Evolutionary conservation across 23 red algal genomes (phyloP), one percentile per base, ranked within the genome.

Genomic region (Gracilaria vermiculophylla): DNA sequence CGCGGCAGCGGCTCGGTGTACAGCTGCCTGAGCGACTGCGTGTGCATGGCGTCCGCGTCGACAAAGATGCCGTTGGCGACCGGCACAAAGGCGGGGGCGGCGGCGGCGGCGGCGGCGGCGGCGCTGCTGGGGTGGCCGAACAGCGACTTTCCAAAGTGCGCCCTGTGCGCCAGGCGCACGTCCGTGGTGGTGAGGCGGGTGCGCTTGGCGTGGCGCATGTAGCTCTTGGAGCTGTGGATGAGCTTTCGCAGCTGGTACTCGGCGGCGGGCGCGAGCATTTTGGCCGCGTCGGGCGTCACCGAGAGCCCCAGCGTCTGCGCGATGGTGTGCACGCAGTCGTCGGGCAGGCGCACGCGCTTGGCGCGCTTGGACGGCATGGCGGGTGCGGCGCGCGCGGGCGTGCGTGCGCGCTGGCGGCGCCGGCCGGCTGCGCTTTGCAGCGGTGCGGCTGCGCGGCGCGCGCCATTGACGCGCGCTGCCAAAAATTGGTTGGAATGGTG

Each of bases 131-230:
- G 67, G 28, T 73, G 67, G 47, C 67, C 67, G 17, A 73, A 29
- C 33, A 73, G 17, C 1, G 67, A 45, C 10, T 48, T 73, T 47
- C 67, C 67, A 11, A 73, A 73, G 13, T 73, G 67, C 20, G 35
- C 5, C 24, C 47, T 73, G 67, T 73, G 39, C 35, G 92, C 96
- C 35, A 58, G 54, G 4, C 73, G 60, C 12, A 98, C 58, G 76
- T 98, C 96, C 20, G 2, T 66, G 1, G 67, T 62, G 10, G 85
- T 94, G 29, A 98, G 89, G 9, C 71, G 62, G 7, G 74, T 19
- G 0, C 96, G 87, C 62, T 98, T 98, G 29, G 96, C 87, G 56
- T 98, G 92, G 37, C 87, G 74, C 96, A 98, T 98, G 71, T 94
- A 98, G 57, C 94, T 95, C 66, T 83, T 69, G 17, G 91, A 64